Evolutionary conservation across 352 stramenopile genomes (phyloP).

Genomic region (Phytophthora capsici): DNA sequence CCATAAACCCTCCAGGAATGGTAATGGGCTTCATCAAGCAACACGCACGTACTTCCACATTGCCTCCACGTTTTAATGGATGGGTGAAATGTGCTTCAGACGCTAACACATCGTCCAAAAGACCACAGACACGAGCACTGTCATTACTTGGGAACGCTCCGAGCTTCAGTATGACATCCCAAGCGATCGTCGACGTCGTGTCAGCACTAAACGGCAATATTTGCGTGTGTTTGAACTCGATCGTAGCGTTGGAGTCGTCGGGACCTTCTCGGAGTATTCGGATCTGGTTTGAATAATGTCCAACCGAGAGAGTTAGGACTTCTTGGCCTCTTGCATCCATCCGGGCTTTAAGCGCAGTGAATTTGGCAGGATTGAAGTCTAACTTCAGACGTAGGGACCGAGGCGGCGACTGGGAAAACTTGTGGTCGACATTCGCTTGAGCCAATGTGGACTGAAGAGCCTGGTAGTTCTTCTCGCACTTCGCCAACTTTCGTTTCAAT

Average conservation of each 20-base stretch:
- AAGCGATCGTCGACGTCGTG: background rate
- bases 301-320: too few relatives aligned
- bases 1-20: background rate
- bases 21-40: conserved; percentile 3
- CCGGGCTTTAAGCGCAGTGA: too few relatives aligned
- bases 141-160: background rate
- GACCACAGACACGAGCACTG: background rate
- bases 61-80: background rate
- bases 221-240: background rate
- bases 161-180: background rate
- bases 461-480: background rate
- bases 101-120: background rate
- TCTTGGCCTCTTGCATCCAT: too few relatives aligned
- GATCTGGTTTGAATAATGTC: too few relatives aligned
- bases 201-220: background rate
- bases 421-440: background rate
- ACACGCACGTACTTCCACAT: background rate
- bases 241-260: background rate
- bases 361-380: too few relatives aligned
- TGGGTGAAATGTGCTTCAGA: background rate
- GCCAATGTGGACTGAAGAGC: background rate
- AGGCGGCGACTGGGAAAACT: background rate
- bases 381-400: too few relatives aligned
- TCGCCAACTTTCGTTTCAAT: background rate
- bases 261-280: too few relatives aligned